phyloP scores from a whole-genome alignment of 257 asterid species.

The Rubia yunnanensis region DNA sequence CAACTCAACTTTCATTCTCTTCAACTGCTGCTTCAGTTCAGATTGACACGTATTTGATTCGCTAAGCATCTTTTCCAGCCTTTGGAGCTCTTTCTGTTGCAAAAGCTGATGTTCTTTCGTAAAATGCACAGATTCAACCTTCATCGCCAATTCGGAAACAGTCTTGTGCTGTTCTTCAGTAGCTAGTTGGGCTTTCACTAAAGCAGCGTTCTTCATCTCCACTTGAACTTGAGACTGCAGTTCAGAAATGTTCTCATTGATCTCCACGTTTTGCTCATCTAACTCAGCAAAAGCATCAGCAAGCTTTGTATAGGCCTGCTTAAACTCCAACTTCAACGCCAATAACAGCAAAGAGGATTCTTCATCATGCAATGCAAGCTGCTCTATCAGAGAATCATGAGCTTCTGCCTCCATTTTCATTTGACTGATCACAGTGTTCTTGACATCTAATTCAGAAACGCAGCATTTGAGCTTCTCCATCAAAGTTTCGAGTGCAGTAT shows the following conservation, averaged over 20 bases:
- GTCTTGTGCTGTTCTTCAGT: slow-evolving; percentile 51
- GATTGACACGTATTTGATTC: slow-evolving; percentile 33
- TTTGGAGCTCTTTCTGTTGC: slow-evolving; percentile 42
- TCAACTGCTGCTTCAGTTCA: slow-evolving; percentile 37
- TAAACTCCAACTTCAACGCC: slow-evolving; percentile 55
- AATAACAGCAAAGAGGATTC: slow-evolving; percentile 46
- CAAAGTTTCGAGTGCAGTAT: slow-evolving; percentile 39
- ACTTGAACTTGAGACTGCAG: slow-evolving; percentile 40
- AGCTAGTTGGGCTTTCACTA: slow-evolving; percentile 37
- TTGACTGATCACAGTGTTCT: slow-evolving; percentile 35
- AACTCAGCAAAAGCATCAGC: slow-evolving; percentile 22
- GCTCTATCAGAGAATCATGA: slow-evolving; percentile 38
- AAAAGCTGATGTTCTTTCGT: slow-evolving; percentile 40
- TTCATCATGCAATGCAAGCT: slow-evolving; percentile 49
- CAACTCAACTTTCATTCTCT: slow-evolving; percentile 40
- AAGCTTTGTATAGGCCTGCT: slow-evolving; percentile 38
- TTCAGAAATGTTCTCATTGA: slow-evolving; percentile 21
- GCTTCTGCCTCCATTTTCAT: slow-evolving; percentile 54
- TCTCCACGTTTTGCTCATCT: slow-evolving; percentile 24
- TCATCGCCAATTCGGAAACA: slow-evolving; percentile 35
- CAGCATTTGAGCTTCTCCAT: slow-evolving; percentile 35
- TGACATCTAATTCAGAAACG: slow-evolving; percentile 33
- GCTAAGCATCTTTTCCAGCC: slow-evolving; percentile 38
- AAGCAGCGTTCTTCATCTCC: slow-evolving; percentile 45
- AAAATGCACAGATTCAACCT: slow-evolving; percentile 24